Conservation (phyloP, 345 rosid genomes). For the Salix dunnii region DNA sequence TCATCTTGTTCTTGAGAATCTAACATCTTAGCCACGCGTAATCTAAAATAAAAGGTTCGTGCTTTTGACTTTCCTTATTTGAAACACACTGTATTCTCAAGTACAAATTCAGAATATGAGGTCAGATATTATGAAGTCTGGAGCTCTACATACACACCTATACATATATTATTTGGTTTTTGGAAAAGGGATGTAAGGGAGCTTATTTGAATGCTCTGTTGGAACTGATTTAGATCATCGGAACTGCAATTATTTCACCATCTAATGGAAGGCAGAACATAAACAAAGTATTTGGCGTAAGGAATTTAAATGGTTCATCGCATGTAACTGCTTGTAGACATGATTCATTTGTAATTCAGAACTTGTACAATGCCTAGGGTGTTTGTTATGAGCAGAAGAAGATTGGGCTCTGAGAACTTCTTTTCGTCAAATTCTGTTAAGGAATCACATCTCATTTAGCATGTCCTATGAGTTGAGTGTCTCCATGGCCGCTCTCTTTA, state of each 20-base stretch:
- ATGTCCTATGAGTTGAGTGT: not conserved
- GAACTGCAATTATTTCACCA: not conserved
- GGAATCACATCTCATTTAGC: not conserved
- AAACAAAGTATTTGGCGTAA: not conserved
- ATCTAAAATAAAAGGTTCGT: not conserved
- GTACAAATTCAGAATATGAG: not conserved
- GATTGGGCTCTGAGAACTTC: not conserved
- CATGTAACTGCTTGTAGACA: not conserved
- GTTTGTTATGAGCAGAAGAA: not conserved
- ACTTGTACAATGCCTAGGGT: not conserved
- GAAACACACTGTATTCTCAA: not conserved
- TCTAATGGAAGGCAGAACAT: not conserved
- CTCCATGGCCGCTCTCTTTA: not conserved
- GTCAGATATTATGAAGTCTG: not conserved
- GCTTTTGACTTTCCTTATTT: not conserved
- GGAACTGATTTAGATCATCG: not conserved
- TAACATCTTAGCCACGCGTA: not conserved
- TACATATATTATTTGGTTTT: not conserved
- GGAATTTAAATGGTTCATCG: not conserved
- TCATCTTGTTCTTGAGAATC: not conserved
- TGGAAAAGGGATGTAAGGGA: not conserved
- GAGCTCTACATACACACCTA: not conserved
- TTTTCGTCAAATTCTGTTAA: not conserved
- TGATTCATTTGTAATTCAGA: not conserved
- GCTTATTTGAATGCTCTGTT: not conserved